Percentiles rank a stretch among this genome's conserved stretches.
Evolutionary conservation across 352 stramenopile species (phyloP).

Genomic region (Phytophthora pisi): DNA sequence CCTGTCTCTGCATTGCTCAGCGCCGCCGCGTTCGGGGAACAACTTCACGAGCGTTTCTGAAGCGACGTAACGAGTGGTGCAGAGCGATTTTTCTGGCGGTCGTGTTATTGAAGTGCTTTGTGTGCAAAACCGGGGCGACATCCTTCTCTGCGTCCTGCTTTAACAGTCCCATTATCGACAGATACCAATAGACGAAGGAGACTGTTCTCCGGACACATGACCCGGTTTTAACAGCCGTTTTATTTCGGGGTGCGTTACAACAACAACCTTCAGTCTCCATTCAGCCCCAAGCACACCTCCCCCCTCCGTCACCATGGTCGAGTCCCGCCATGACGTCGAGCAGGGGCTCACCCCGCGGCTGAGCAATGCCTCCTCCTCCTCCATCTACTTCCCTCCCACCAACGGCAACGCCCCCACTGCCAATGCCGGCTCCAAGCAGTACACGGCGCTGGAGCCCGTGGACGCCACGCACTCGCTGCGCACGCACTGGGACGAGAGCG

Average conservation of each 20-base stretch:
- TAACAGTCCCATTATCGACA: not conserved
- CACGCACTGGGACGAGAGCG: slow-evolving; percentile 36
- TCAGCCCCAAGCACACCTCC: not conserved
- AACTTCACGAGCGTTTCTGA: slow-evolving; percentile 6
- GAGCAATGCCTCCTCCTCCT: slow-evolving; percentile 24
- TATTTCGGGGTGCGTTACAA: not conserved
- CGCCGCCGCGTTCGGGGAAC: not conserved
- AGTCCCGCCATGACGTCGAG: slow-evolving; percentile 20
- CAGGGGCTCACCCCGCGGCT: slow-evolving; percentile 20
- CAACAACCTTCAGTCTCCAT: slow-evolving; percentile 13
- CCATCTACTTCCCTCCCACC: slow-evolving; percentile 22
- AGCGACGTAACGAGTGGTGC: slow-evolving; percentile 24
- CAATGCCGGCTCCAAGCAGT: slow-evolving; percentile 12
- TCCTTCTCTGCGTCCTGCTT: not conserved
- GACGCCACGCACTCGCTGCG: slow-evolving; percentile 21
- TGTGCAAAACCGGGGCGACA: no score
- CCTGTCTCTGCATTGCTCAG: not conserved
- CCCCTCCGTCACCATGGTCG: slow-evolving; percentile 10
- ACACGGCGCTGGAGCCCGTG: slow-evolving; percentile 23
- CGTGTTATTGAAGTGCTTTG: slow-evolving; percentile 17
- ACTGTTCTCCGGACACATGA: slow-evolving; percentile 5
- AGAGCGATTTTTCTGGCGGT: slow-evolving; percentile 11
- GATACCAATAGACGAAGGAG: not conserved
- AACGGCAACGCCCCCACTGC: not conserved
- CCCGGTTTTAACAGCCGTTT: not conserved